Percentiles rank a stretch among this genome's conserved stretches.
Evolutionary conservation across 345 rosid genomes (phyloP).

Genomic region (Pistacia integerrima): DNA sequence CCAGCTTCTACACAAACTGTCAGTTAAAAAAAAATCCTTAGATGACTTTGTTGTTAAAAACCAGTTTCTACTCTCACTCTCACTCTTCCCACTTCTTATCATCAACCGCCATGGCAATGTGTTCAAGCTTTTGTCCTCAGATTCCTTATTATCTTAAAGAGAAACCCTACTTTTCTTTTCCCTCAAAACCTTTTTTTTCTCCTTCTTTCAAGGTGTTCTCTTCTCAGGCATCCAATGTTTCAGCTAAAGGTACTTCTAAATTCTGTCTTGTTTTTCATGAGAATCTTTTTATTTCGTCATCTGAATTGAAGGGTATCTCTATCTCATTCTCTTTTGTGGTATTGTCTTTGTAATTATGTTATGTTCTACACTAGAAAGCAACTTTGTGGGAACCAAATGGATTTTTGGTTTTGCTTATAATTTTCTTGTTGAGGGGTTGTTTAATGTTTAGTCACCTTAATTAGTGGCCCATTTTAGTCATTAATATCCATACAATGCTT

Average conservation of each 20-base stretch:
- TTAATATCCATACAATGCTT: not conserved
- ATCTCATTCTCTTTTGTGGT: not conserved
- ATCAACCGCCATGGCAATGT: constrained; percentile 54
- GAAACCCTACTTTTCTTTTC: constrained; percentile 40
- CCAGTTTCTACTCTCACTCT: constrained; percentile 7
- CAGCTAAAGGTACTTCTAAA: constrained; percentile 38
- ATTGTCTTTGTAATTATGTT: not conserved
- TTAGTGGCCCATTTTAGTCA: not conserved
- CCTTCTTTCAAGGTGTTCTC: constrained; percentile 47
- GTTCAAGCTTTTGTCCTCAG: constrained; percentile 63
- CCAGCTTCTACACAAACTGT: constrained; percentile 5
- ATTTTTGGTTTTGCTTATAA: not conserved
- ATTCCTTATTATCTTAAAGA: constrained; percentile 44
- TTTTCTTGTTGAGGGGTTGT: not conserved
- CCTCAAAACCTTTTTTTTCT: constrained; percentile 28
- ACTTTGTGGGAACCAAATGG: not conserved
- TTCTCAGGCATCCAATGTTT: constrained; percentile 45
- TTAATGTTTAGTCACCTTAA: not conserved
- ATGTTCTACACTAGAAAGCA: not conserved
- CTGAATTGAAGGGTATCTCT: not conserved
- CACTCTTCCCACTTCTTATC: constrained; percentile 15
- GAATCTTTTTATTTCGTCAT: not conserved
- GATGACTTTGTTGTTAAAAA: constrained; percentile 20
- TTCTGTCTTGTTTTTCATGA: not conserved
- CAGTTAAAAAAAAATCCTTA: not conserved